phyloP scores from a whole-genome alignment of 1,284 basidiomycete genomes.

The Megacollybia platyphylla region DNA sequence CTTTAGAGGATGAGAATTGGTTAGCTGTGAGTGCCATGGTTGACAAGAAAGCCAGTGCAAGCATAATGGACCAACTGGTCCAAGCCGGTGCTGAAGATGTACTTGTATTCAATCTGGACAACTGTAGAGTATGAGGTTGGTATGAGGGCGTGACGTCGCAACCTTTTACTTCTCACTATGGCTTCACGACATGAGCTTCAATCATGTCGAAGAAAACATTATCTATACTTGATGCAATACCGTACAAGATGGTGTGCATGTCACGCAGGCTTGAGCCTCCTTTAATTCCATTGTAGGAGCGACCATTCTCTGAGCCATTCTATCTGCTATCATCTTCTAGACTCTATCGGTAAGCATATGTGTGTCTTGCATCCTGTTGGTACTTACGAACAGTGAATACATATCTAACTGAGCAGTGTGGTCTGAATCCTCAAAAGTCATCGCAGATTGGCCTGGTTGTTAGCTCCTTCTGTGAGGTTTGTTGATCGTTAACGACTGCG shows the following conservation, averaged over 20 bases:
- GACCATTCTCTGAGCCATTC: slow-evolving; percentile 79
- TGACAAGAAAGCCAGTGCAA: slow-evolving; percentile 71
- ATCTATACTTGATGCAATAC: too few relatives aligned
- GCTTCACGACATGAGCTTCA: neutral
- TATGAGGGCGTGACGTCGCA: neutral
- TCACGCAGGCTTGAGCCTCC: too few relatives aligned
- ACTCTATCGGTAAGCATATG: slow-evolving; percentile 38
- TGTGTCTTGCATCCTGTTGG: too few relatives aligned
- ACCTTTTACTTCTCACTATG: neutral
- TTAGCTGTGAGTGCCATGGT: slow-evolving; percentile 92
- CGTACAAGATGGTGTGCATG: too few relatives aligned
- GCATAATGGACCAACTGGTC: slow-evolving; percentile 85
- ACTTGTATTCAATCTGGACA: slow-evolving; percentile 81
- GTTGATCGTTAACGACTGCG: slow-evolving; percentile 5
- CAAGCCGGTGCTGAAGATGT: slow-evolving; percentile 83
- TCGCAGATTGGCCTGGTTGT: slow-evolving; percentile 56
- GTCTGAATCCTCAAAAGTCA: slow-evolving; percentile 34
- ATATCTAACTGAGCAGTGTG: slow-evolving; percentile 52
- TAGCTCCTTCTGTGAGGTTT: slow-evolving; percentile 52
- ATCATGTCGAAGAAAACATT: too few relatives aligned
- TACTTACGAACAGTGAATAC: slow-evolving; percentile 32
- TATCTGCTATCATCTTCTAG: slow-evolving; percentile 69
- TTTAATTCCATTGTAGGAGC: slow-evolving; percentile 25
- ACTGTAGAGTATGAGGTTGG: slow-evolving; percentile 72
- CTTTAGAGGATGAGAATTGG: slow-evolving; percentile 79